These are phyloP conservation scores for Pezicula rhizophila DNA, from an alignment of 2,329 filamentous ascomycete species.

Conservation along the genomic window DNA sequence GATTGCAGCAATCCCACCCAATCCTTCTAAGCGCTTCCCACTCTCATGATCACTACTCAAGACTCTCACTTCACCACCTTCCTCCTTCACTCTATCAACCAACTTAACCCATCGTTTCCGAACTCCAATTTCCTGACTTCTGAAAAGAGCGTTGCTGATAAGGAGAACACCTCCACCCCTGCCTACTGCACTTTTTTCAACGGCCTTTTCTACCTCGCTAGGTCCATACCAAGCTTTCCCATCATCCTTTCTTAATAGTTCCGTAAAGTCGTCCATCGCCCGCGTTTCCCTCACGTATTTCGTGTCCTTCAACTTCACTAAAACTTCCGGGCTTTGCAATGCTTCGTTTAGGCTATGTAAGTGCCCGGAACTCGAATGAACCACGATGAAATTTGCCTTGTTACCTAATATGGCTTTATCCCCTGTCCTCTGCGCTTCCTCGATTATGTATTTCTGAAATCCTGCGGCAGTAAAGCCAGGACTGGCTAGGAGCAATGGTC, in stretches of 20 bases:
- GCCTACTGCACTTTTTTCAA: slow-evolving; percentile 83
- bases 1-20: slow-evolving; percentile 85
- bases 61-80: slow-evolving; percentile 83
- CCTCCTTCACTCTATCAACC: slow-evolving; percentile 80
- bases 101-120: slow-evolving; percentile 77
- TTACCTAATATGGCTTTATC: slow-evolving; percentile 66
- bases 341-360: slow-evolving; percentile 84
- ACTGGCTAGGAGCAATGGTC: slow-evolving; percentile 77
- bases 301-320: slow-evolving; percentile 72
- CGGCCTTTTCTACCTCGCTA: slow-evolving; percentile 72
- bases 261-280: slow-evolving; percentile 78
- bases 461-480: slow-evolving; percentile 81
- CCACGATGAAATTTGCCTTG: slow-evolving; percentile 60
- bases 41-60: slow-evolving; percentile 93
- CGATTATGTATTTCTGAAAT: slow-evolving; percentile 72
- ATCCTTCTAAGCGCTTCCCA: slow-evolving; percentile 72
- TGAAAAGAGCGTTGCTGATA: slow-evolving; percentile 82
- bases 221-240: slow-evolving; percentile 87
- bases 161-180: slow-evolving; percentile 78
- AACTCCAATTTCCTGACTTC: slow-evolving; percentile 70
- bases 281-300: slow-evolving; percentile 81
- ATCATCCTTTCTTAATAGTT: slow-evolving; percentile 74
- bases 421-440: slow-evolving; percentile 47
- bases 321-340: slow-evolving; percentile 72
- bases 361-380: slow-evolving; percentile 81